These are phyloP conservation scores for Diutina pseudorugosa DNA, from an alignment of 1,139 yeast genomes.

Conservation along the genomic window DNA sequence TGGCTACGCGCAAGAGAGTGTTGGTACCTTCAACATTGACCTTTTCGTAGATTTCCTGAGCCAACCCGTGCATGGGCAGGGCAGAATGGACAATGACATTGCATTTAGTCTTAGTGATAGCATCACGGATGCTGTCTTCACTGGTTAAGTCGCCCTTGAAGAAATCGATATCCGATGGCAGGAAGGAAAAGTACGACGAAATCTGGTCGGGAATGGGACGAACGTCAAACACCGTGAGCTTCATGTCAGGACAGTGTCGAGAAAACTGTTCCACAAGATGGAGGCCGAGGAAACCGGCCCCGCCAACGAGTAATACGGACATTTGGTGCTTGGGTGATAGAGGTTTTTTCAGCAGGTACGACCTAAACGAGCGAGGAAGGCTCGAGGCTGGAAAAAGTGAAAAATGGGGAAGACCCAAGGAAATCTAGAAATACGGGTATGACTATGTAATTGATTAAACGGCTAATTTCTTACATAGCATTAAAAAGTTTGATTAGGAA, in stretches of 20 bases:
- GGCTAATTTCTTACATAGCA: neutral
- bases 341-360: neutral
- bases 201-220: slow-evolving; percentile 70
- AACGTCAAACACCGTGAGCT: slow-evolving; percentile 80
- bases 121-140: slow-evolving; percentile 50
- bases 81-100: slow-evolving; percentile 90
- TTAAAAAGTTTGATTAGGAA: neutral
- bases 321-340: neutral
- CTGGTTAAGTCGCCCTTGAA: slow-evolving; percentile 82
- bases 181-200: slow-evolving; percentile 65
- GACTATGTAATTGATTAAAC: neutral
- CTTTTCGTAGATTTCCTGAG: slow-evolving; percentile 67
- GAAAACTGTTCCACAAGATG: slow-evolving; percentile 82
- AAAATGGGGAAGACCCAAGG: neutral
- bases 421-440: neutral
- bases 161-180: slow-evolving; percentile 40
- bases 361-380: neutral
- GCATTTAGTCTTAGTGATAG: slow-evolving; percentile 49
- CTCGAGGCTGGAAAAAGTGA: neutral
- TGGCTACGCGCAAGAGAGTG: slow-evolving; percentile 57
- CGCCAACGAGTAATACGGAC: slow-evolving; percentile 80
- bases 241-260: slow-evolving; percentile 52
- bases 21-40: slow-evolving; percentile 88
- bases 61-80: slow-evolving; percentile 86
- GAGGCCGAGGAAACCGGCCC: slow-evolving; percentile 89